Base-by-base conservation (phyloP, 169 alveolate genomes). In the Theileria parva region DNA sequence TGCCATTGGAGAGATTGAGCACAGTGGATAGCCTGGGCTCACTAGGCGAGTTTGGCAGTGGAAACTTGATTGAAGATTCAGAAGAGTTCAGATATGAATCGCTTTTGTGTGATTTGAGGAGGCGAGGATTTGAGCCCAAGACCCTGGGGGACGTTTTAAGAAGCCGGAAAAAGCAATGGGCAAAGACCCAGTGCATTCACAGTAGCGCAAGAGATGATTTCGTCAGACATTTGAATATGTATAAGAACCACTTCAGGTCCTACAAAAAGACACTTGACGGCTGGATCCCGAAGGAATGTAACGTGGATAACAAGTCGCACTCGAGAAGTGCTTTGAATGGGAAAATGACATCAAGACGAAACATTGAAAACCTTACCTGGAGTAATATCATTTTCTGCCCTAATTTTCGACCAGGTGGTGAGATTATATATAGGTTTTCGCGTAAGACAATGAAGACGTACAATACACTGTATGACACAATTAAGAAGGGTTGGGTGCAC, bases 401-500 rank as follows among this genome's bases (percentile, higher is more conserved):
- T 4, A 91, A 91, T 68, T 74, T 87, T 48, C 50, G 80, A 12
- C 93, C 75, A 21, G 92, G 90, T 37, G 92, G 94, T 17, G 91
- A 77, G 23, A 1, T 76, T 23, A 86, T 88, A 53, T 86, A 61
- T 68, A 72, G 93, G 44, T 48, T 61, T 55, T 86, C 86, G 25
- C 57, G 93, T 25, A 69, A 60, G 59, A 34, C 86, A 5, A 32
- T 68, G 17, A 74, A 75, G 50, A 78, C 86, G 57, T 91, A 84
- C 67, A 88, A 77, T 59, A 86, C 81, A 39, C 83, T 90, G 9
- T 85, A 87, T 60, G 91, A 92, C 48, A 84, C 93, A 25, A 32
- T 89, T 39, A 72, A 74, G 25, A 89, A 88, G 51, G 95, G 92
- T 65, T 90, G 92, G 86, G 93, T 92, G 61, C 95, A 77, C 53